Evolutionary conservation across 768 basidiomycete genomes (phyloP).

Genomic region (Naganishia vishniacii): DNA sequence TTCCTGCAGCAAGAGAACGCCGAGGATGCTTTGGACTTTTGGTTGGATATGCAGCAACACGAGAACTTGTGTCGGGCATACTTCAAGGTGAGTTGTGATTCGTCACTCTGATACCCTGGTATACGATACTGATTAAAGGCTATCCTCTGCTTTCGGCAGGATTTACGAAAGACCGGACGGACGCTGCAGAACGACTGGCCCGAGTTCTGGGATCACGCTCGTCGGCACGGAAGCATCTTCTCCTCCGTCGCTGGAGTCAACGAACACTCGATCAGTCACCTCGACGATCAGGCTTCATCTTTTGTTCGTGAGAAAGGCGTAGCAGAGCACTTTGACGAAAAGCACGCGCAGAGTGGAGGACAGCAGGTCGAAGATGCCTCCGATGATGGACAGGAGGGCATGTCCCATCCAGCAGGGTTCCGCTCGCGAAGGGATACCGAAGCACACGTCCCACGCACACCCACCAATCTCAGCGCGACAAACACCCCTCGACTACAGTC

Average conservation of each 20-base stretch:
- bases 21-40: constrained; percentile 95
- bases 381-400: constrained; percentile 23
- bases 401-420: neutral
- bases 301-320: constrained; percentile 6
- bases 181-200: constrained; percentile 97
- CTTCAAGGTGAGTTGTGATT: constrained; percentile 61
- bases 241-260: constrained; percentile 59
- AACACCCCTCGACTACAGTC: neutral
- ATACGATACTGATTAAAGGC: neutral
- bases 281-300: neutral
- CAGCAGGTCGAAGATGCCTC: constrained; percentile 21
- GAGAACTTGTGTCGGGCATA: constrained; percentile 97
- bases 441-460: constrained; percentile 33
- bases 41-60: constrained; percentile 98
- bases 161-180: constrained; percentile 87
- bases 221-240: constrained; percentile 85
- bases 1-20: constrained; percentile 48
- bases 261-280: constrained; percentile 3
- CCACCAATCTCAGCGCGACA: neutral
- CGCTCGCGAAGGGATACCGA: constrained; percentile 36
- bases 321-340: neutral
- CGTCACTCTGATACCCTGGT: neutral
- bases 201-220: constrained; percentile 92
- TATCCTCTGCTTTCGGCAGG: constrained; percentile 48
- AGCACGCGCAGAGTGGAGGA: neutral